phyloP scores from a whole-genome alignment of 495 filamentous ascomycete genomes.

The Physcia stellaris region DNA sequence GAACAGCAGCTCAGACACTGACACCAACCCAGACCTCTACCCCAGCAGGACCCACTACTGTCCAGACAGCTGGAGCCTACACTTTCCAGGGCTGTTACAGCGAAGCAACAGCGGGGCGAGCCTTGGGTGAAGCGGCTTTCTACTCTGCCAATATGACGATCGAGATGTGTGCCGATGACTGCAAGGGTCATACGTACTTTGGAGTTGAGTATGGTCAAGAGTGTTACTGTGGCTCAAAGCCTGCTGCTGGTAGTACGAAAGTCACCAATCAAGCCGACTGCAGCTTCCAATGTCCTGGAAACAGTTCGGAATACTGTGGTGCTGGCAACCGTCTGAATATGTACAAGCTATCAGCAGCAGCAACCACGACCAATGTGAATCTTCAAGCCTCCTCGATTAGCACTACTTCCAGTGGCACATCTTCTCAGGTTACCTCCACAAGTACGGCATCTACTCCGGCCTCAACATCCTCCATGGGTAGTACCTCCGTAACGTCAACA shows the following conservation, averaged over 20 bases:
- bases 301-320: neutral
- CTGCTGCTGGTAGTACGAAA: neutral
- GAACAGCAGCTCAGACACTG: too few relatives aligned
- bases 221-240: slow-evolving; percentile 1
- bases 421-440: too few relatives aligned
- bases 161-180: slow-evolving; percentile 19
- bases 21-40: slow-evolving; percentile 6
- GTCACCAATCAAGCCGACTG: neutral
- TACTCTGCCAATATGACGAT: slow-evolving; percentile 17
- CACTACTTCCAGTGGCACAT: too few relatives aligned
- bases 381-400: too few relatives aligned
- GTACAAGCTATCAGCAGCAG: neutral
- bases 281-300: slow-evolving; percentile 1
- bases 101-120: slow-evolving; percentile 17
- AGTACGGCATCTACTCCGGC: neutral
- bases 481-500: neutral
- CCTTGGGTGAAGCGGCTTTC: slow-evolving; percentile 11
- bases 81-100: slow-evolving; percentile 23
- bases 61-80: slow-evolving; percentile 15
- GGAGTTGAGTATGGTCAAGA: slow-evolving; percentile 21
- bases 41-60: slow-evolving; percentile 3
- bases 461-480: neutral
- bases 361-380: neutral
- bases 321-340: slow-evolving; percentile 1
- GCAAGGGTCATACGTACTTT: slow-evolving; percentile 19